Base-by-base conservation (phyloP, 345 rosid species). In the Draba incana region DNA sequence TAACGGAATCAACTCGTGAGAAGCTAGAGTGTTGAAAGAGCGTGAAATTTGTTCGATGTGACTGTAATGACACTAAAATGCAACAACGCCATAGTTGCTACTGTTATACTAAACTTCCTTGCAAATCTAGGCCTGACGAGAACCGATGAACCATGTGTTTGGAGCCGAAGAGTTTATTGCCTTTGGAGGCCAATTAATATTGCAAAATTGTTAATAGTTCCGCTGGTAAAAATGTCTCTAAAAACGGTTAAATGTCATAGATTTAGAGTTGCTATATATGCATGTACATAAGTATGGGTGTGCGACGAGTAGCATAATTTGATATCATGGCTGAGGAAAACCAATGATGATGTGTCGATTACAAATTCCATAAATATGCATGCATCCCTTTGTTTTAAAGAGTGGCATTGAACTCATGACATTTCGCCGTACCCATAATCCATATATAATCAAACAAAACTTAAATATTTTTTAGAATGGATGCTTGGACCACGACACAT, bases 381-480 rank as follows among this genome's bases (percentile, higher is more conserved):
- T 72, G 65, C 64, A 47, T 46, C 46, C 41, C 15, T 47, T 53
- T 37, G 25, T 8, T 47, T 48, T 53, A 63, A 64, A 47, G 64
- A 56, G 49, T 48, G 58, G 46, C 70, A 55, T 63, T 63, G 51
- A 38, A 70, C 74, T 60, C 67, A 53, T 70, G 74, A 70, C 52
- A 39, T 49, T 58, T 69, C 45, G 31, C 43, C 14, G 49, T 58
- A 14, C 47, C 58, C 58, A 69, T 39, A 16, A 41, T 11, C 47
- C 16, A 35, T 39, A 3, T 35, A 27, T 50, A 47, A 45, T 69
- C 74, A 69, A 50, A 49, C 11, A 9, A 59, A 27, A 39, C 8
- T 50, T 30, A 28, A 28, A 0, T 16, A 30, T 50, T 49, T 57
- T 69, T 16, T 23, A 4, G 49, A 51, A 28, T 59, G 52, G 50